phyloP scores from a whole-genome alignment of 2,329 filamentous ascomycete genomes.

The Penicillium sp. region DNA sequence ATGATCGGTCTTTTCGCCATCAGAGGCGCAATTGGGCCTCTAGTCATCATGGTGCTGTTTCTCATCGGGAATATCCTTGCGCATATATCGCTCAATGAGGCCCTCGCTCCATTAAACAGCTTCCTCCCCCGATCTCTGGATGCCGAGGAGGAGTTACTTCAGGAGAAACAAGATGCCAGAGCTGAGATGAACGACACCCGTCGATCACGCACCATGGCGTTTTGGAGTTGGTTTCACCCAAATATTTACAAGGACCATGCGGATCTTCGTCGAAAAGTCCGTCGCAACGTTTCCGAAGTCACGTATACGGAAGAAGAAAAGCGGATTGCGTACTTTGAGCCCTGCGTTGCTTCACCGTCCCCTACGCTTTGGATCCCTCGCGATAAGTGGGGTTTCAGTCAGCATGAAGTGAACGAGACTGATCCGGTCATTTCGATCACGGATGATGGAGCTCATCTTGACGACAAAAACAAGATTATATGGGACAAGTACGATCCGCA shows the following conservation, averaged over 20 bases:
- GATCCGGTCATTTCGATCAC: constrained; percentile 67
- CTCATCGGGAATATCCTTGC: constrained; percentile 68
- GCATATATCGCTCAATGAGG: constrained; percentile 54
- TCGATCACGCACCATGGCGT: constrained; percentile 20
- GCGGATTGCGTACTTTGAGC: constrained; percentile 66
- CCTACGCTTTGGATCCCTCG: constrained; percentile 76
- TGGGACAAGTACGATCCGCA: constrained; percentile 55
- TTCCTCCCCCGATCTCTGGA: constrained; percentile 67
- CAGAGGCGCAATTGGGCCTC: constrained; percentile 56
- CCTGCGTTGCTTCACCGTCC: constrained; percentile 56
- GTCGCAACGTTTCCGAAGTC: constrained; percentile 51
- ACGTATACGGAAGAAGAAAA: constrained; percentile 58
- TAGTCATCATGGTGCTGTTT: constrained; percentile 71
- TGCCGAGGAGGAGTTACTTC: constrained; percentile 48
- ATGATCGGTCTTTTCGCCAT: constrained; percentile 79
- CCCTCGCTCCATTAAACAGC: constrained; percentile 45
- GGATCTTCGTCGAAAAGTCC: constrained; percentile 63
- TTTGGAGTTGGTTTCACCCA: constrained; percentile 55
- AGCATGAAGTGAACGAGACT: constrained; percentile 70
- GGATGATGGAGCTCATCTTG: constrained; percentile 64
- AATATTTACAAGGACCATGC: constrained; percentile 70
- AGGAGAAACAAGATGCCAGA: constrained; percentile 32
- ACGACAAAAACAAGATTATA: constrained; percentile 62
- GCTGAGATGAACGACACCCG: constrained; percentile 19
- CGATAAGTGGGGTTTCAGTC: constrained; percentile 66